Evolutionary conservation across 257 asterid species (phyloP).

Genomic region (Verbena officinalis): DNA sequence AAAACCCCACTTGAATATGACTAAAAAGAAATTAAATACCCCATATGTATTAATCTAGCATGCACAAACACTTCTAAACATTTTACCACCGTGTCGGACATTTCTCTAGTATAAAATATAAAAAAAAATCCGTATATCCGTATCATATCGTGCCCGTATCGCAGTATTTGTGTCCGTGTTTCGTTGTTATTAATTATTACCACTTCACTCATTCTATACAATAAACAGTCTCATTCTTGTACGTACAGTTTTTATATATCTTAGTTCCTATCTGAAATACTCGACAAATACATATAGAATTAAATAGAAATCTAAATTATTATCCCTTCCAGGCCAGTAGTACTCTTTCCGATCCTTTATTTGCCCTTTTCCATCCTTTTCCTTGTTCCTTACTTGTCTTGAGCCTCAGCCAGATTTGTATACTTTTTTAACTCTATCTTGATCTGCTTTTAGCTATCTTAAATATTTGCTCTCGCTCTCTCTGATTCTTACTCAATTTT

Average conservation of each 20-base stretch:
- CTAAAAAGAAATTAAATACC: conserved; percentile 27
- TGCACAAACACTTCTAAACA: too few species aligned
- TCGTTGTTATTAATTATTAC: too few species aligned
- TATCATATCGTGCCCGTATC: too few species aligned
- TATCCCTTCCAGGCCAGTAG: background rate
- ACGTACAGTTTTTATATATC: conserved; percentile 24
- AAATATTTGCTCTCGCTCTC: too few species aligned
- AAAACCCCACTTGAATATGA: conserved; percentile 26
- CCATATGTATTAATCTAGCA: too few species aligned
- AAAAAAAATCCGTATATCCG: too few species aligned
- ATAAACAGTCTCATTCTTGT: conserved; percentile 47
- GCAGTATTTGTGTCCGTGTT: too few species aligned
- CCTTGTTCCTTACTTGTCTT: conserved; percentile 21
- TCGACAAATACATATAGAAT: background rate
- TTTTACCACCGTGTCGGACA: too few species aligned
- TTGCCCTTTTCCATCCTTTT: conserved; percentile 9
- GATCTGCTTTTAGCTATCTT: conserved; percentile 10
- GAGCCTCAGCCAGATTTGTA: conserved; percentile 13
- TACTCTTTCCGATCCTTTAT: conserved; percentile 1
- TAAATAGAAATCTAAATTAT: background rate
- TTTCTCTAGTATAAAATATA: too few species aligned
- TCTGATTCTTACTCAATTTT: too few species aligned
- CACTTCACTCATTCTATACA: conserved; percentile 16
- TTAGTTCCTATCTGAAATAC: conserved; percentile 11
- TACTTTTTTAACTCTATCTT: background rate